These are phyloP conservation scores for Leersia perrieri DNA, from an alignment of 176 grass and related monocot genomes.

Conservation along the genomic window DNA sequence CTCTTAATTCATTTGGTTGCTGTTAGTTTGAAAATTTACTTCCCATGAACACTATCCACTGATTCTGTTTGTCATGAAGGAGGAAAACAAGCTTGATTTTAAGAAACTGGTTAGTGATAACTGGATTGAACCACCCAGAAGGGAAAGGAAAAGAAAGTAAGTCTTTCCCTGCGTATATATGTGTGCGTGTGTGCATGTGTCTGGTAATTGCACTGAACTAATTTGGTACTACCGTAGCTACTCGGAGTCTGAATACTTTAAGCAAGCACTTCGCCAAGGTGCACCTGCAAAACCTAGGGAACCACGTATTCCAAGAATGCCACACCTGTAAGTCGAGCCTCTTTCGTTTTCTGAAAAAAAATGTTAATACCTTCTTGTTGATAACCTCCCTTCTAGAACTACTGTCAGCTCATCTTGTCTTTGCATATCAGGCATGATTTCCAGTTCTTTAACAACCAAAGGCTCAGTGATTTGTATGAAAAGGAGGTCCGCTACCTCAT, in stretches of 20 bases:
- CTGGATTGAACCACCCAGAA: conserved; percentile 94
- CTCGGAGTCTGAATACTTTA: conserved; percentile 95
- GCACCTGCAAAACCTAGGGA: conserved; percentile 84
- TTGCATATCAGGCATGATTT: conserved; percentile 78
- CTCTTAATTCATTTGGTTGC: background rate
- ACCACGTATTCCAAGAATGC: conserved; percentile 92
- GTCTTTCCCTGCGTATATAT: background rate
- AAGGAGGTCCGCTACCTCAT: conserved; percentile 98
- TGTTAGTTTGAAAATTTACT: conserved; percentile 1
- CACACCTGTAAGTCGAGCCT: conserved; percentile 60
- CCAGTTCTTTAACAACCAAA: conserved; percentile 97
- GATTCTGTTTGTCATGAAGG: conserved; percentile 46
- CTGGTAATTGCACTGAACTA: conserved; percentile 2
- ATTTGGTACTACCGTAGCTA: conserved; percentile 52
- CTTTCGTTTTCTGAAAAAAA: background rate
- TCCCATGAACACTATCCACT: background rate
- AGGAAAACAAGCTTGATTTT: conserved; percentile 89
- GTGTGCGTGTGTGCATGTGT: background rate
- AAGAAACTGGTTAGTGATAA: conserved; percentile 95
- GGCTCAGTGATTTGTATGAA: conserved; percentile 91
- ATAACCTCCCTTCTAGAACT: background rate
- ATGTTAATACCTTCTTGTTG: background rate
- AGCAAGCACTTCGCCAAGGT: conserved; percentile 94
- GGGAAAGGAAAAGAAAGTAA: conserved; percentile 94
- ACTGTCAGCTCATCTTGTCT: conserved; percentile 7